Base-by-base conservation (phyloP, 2,329 filamentous ascomycete species). In the Metarhizium sp. region DNA sequence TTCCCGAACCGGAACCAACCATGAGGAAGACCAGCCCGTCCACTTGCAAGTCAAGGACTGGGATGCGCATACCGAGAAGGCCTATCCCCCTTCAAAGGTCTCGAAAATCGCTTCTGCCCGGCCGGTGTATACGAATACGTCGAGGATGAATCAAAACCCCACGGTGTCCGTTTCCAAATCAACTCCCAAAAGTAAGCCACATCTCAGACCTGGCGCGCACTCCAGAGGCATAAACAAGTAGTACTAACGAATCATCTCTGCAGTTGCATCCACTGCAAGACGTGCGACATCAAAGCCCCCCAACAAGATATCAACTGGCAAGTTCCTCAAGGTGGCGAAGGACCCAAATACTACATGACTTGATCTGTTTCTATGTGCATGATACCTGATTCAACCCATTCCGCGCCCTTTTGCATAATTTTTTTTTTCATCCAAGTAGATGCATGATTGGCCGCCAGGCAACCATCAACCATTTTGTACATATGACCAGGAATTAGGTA, bases 231-330 rank as follows among this genome's bases (percentile, higher is more conserved):
- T 16, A 16, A 25, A 29, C 45, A 61, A 55, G 10, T 34, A 50
- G 25, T 55, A 8, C 58, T 58, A 47, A 58, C 50, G 7, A 36
- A 13, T 13, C 20, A 16, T 13, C 20, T 18, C 25, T 14, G 45
- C 63, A 96, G 92, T 74, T 99, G 94, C 71, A 95, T 99, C 61
- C 94, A 99, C 74, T 99, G 94, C 80, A 99, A 99, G 81, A 99
- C 94, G 14, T 99, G 94, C 71, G 94, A 99, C 72, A 99, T 99
- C 76, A 99, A 99, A 76, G 92, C 90, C 16, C 94, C 94, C 7
- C 83, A 86, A 59, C 94, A 99, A 75, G 94, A 97, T 68, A 97
- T 99, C 73, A 96, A 96, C 72, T 96, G 90, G 90, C 84, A 90
- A 63, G 94, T 94, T 36, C 94, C 94, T 6, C 91, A 96, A 69